Evolutionary conservation across 2,329 filamentous ascomycete species (phyloP).

Genomic region (Diaporthe longicolla): DNA sequence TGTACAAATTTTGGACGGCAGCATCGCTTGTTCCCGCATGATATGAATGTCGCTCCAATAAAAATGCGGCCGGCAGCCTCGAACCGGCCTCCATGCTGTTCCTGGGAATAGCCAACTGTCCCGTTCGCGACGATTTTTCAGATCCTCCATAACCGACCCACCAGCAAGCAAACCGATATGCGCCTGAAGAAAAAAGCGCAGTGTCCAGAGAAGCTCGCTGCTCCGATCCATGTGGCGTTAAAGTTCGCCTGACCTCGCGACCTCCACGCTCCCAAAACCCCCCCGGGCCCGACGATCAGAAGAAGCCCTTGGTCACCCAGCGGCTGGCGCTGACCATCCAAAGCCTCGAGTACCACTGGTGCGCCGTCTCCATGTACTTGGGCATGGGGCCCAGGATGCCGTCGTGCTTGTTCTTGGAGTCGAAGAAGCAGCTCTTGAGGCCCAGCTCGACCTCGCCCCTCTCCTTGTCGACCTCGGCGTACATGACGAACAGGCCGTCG

Average conservation of each 20-base stretch:
- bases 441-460: constrained; percentile 73
- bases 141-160: neutral
- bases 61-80: neutral
- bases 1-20: constrained; percentile 11
- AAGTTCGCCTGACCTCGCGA: constrained; percentile 36
- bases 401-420: constrained; percentile 54
- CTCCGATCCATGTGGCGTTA: neutral
- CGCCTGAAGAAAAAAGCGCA: neutral
- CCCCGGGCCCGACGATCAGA: neutral
- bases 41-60: neutral
- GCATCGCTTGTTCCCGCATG: neutral
- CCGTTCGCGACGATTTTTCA: neutral
- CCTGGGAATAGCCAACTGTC: neutral
- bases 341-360: constrained; percentile 58
- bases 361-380: constrained; percentile 53
- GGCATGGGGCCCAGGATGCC: constrained; percentile 54
- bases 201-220: neutral
- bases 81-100: neutral
- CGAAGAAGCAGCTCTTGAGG: constrained; percentile 75
- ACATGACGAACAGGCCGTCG: constrained; percentile 78
- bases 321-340: constrained; percentile 57
- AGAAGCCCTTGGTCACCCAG: constrained; percentile 48
- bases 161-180: neutral
- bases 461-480: constrained; percentile 70
- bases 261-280: neutral